Evolutionary conservation across 257 asterid species (phyloP), one percentile per base, ranked within the genome.

Genomic region (Solanum corneliomulleri): DNA sequence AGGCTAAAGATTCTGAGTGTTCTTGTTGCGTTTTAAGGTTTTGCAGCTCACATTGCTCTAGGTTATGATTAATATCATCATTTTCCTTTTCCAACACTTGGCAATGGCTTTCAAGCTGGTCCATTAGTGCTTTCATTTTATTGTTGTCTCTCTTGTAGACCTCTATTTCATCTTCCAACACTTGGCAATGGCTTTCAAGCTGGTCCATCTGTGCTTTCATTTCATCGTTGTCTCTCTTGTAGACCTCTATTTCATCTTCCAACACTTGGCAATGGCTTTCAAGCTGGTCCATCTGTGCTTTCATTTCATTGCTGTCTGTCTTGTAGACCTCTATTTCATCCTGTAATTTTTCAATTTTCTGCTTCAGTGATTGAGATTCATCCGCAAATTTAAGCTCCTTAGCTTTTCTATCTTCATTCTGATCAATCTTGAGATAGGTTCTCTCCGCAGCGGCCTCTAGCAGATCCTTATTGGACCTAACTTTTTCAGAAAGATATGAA

Each of bases 311-410:
- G 75, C 93, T 94, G 85, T 93, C 98, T 85, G 91, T 91, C 91
- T 88, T 92, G 89, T 86, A 91, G 88, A 89, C 88, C 89, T 94
- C 97, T 80, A 95, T 91, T 90, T 95, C 96, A n/a, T 89, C 83
- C 89, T 86, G 49, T 85, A 94, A 94, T 78, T 87, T 86, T 88
- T 82, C 91, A 68, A 91, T 90, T 87, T 88, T 91, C 91, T 90
- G 90, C 88, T 92, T 93, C 94, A 94, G 72, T 88, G 27, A 88
- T 88, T 92, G 93, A 83, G 78, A 60, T 88, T 92, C 98, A 68
- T 91, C 95, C 12, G 80, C 89, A 83, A 88, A 86, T 39, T 89
- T 83, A 49, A 86, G 88, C 85, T 90, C 92, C 72, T 83, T 39
- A 85, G 88, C 87, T 85, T 83, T 89, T 78, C 52, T 88, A 75